Conservation (phyloP, 176 grass and related monocot species). For the Calamus simplicifolius region DNA sequence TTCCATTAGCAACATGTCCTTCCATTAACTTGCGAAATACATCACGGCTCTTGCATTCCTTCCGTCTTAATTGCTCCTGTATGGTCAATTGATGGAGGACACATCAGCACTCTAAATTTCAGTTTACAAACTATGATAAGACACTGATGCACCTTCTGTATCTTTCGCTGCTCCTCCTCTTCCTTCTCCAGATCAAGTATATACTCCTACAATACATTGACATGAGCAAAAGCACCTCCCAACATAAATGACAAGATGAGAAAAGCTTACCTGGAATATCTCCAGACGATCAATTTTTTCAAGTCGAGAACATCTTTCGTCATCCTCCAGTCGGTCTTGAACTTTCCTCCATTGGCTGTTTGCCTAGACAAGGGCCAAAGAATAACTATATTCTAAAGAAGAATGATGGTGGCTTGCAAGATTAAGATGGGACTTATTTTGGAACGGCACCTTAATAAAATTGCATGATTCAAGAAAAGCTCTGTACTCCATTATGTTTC, state of each 20-base stretch:
- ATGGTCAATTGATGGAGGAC: background rate
- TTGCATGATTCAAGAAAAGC: constrained; percentile 89
- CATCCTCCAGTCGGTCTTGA: constrained; percentile 79
- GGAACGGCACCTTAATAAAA: constrained; percentile 63
- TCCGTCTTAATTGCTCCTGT: constrained; percentile 60
- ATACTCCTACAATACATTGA: constrained; percentile 64
- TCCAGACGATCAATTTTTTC: constrained; percentile 81
- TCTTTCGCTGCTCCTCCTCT: constrained; percentile 70
- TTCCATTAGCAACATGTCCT: constrained; percentile 56
- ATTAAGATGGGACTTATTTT: too few species aligned
- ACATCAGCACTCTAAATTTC: too few species aligned
- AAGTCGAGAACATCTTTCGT: constrained; percentile 73
- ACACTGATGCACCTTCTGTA: constrained; percentile 40
- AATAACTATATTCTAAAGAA: background rate
- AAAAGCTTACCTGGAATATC: constrained; percentile 77
- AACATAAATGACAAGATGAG: constrained; percentile 1
- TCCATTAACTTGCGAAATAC: constrained; percentile 82
- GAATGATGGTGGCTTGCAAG: too few species aligned
- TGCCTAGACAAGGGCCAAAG: constrained; percentile 20
- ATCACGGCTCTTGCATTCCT: constrained; percentile 87
- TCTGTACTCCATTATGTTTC: constrained; percentile 58
- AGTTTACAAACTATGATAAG: too few species aligned
- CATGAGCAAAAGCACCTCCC: constrained; percentile 10
- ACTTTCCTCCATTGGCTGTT: constrained; percentile 89
- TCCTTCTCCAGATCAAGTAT: constrained; percentile 69